Base-by-base conservation (phyloP, 306 rosid genomes). In the Trifolium pratense region DNA sequence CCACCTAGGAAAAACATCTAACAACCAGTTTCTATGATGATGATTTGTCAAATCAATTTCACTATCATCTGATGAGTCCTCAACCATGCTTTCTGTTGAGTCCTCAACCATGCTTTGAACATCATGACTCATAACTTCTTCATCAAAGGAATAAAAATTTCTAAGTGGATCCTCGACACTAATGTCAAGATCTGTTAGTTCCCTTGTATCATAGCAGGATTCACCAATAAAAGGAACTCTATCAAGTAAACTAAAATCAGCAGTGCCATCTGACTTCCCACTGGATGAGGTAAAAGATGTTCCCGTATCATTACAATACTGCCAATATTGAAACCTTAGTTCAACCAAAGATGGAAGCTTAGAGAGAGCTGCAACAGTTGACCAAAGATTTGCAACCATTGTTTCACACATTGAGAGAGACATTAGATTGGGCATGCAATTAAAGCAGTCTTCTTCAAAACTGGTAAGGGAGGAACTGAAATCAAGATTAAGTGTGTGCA, bases 371-470 rank as follows among this genome's bases (percentile, higher is more conserved):
- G 93, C 91, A 62, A 79, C 77, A 48, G 97, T 89, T 76, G 96
- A 87, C 96, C 93, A 91, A 69, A 91, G 97, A 85, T 91, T 91
- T 79, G 89, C 73, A 80, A 91, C 85, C 74, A 88, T 82, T 36
- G 97, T 91, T 70, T 85, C 93, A 42, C 97, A 89, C 88, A 91
- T 70, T 14, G 97, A 91, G 58, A 91, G 91, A 67, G 77, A 69
- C 84, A n/a, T 80, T 79, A 91, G 86, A 76, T 79, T 86, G 59
- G 97, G 97, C 97, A 91, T 89, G 85, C 91, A 86, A 60, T 78
- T 73, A 67, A 89, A 91, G 76, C 97, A 91, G 52, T 87, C 88
- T 80, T 85, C 90, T 51, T 77, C 85, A 71, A 91, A 91, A 82
- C 90, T 80, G 58, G 86, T 65, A 46, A 91, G 88, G 16, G 84